Evolutionary conservation across 192 early-diverging fungal species (phyloP).

Genomic region (Podila minutissima): DNA sequence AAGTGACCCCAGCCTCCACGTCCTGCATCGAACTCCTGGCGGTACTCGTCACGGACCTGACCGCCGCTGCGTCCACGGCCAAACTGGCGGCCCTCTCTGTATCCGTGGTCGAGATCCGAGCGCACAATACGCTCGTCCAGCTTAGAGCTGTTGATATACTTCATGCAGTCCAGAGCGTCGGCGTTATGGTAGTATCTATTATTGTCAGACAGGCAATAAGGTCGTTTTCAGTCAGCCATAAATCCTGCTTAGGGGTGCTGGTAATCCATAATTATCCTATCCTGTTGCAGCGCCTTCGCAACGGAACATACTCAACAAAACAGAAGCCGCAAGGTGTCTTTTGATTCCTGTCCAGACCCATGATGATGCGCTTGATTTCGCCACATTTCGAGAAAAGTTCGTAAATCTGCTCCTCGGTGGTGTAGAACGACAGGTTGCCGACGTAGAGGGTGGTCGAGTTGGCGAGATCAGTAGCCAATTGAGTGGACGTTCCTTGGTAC

Average conservation of each 20-base stretch:
- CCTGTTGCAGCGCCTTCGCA: background rate
- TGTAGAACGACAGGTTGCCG: constrained; percentile 97
- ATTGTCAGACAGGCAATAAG: background rate
- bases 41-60: constrained; percentile 95
- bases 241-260: too few relatives aligned
- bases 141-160: constrained; percentile 94
- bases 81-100: constrained; percentile 91
- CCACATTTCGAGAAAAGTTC: constrained; percentile 96
- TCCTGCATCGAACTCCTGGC: constrained; percentile 94
- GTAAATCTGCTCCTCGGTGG: constrained; percentile 98
- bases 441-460: constrained; percentile 90
- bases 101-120: constrained; percentile 96
- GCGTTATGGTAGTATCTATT: constrained; percentile 86
- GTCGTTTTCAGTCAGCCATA: background rate
- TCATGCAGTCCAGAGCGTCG: constrained; percentile 94
- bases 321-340: constrained; percentile 99
- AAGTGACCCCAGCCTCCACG: constrained; percentile 96
- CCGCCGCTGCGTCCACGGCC: constrained; percentile 95
- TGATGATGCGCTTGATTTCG: constrained; percentile 99
- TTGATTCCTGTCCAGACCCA: constrained; percentile 93
- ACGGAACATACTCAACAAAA: constrained; percentile 90
- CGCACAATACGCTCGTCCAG: constrained; percentile 95
- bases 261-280: background rate
- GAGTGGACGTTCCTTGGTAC: constrained; percentile 69
- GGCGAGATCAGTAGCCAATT: constrained; percentile 62